Evolutionary conservation across 2,329 filamentous ascomycete genomes (phyloP).

Genomic region (Sarocladiaceae sp.): DNA sequence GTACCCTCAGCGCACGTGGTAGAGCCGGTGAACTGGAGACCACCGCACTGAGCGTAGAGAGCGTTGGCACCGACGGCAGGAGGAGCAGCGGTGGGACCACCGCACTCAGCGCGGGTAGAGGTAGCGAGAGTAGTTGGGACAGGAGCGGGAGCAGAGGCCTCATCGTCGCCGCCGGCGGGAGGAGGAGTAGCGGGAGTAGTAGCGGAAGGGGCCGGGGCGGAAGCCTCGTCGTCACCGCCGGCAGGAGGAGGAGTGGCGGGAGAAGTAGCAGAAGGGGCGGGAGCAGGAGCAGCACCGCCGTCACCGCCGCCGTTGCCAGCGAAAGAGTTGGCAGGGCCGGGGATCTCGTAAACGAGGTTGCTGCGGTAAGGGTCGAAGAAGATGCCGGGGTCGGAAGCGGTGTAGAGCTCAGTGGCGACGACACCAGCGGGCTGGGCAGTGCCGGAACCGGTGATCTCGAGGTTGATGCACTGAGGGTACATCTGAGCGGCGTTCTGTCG

Average conservation of each 20-base stretch:
- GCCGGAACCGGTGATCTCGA: constrained; percentile 36
- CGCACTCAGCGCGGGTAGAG: neutral
- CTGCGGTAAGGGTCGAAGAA: constrained; percentile 22
- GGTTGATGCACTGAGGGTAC: constrained; percentile 47
- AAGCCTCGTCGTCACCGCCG: constrained; percentile 4
- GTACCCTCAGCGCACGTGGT: constrained; percentile 21
- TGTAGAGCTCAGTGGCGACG: constrained; percentile 22
- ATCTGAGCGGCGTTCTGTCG: constrained; percentile 35
- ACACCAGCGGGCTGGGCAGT: constrained; percentile 24
- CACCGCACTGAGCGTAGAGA: constrained; percentile 21
- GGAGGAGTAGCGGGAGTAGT: neutral
- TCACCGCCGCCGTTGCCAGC: constrained; percentile 9
- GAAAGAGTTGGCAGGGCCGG: constrained; percentile 15
- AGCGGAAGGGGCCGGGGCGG: constrained; percentile 8
- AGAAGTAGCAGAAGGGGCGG: constrained; percentile 3
- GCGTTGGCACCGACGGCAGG: neutral
- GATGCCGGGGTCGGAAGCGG: constrained; percentile 21
- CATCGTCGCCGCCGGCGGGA: constrained; percentile 6
- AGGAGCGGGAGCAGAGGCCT: neutral
- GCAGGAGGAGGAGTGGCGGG: constrained; percentile 8
- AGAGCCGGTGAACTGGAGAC: constrained; percentile 18
- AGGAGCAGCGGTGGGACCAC: too few relatives aligned
- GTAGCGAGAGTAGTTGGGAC: constrained; percentile 4
- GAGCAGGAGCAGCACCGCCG: constrained; percentile 12
- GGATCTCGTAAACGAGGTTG: constrained; percentile 16